Percentiles rank a stretch among this genome's conserved stretches.
These are phyloP conservation scores for Aspergillus terreus DNA, from an alignment of 2,329 filamentous ascomycete genomes.

Conservation along the genomic window DNA sequence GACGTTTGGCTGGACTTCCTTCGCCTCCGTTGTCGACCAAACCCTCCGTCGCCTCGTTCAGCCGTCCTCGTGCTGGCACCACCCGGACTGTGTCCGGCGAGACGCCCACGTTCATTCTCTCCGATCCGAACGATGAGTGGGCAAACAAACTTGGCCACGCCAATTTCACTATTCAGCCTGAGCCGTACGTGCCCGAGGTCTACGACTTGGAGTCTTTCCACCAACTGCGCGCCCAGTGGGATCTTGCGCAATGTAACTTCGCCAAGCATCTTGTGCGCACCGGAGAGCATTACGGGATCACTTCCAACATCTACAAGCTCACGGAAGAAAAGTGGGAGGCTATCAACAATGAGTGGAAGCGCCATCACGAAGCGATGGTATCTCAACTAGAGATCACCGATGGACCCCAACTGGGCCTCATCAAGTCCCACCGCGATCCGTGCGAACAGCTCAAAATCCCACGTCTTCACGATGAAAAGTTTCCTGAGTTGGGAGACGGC, in stretches of 20 bases:
- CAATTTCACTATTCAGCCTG: conserved; percentile 83
- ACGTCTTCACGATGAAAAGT: conserved; percentile 62
- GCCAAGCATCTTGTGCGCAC: conserved; percentile 84
- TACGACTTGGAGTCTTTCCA: conserved; percentile 60
- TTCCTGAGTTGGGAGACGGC: conserved; percentile 80
- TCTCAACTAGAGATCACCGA: conserved; percentile 41
- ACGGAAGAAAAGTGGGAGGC: conserved; percentile 87
- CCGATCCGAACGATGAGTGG: conserved; percentile 72
- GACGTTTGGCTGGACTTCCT: conserved; percentile 48
- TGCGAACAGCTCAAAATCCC: conserved; percentile 50
- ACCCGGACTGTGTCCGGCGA: conserved; percentile 43
- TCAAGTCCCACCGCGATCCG: conserved; percentile 38
- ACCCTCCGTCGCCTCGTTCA: conserved; percentile 74
- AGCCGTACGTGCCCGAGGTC: conserved; percentile 68
- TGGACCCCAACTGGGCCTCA: conserved; percentile 35
- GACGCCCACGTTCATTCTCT: conserved; percentile 59
- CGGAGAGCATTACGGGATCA: conserved; percentile 84
- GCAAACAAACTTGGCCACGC: conserved; percentile 81
- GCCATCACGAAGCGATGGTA: conserved; percentile 63
- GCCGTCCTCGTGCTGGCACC: conserved; percentile 45
- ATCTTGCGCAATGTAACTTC: conserved; percentile 77
- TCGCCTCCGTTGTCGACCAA: conserved; percentile 74
- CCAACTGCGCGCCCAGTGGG: conserved; percentile 74
- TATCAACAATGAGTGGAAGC: conserved; percentile 71
- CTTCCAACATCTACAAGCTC: conserved; percentile 80